Conservation (phyloP, 352 stramenopile species). For the Peronospora destructor region DNA sequence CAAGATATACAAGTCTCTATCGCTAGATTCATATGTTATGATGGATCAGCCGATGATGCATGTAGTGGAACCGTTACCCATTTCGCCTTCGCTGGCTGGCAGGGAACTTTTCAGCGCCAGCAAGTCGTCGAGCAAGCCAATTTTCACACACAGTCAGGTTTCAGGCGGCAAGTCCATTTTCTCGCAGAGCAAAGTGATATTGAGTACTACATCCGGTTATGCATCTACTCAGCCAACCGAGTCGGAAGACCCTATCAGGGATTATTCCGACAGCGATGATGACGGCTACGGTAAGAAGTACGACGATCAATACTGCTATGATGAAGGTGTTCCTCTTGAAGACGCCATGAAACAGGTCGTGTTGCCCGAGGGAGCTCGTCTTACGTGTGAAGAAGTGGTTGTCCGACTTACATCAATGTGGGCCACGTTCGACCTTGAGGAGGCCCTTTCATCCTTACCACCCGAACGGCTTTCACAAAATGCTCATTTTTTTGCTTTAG, state of each 20-base stretch:
- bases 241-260: slow-evolving; percentile 43
- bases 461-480: slow-evolving; percentile 44
- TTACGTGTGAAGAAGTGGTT: slow-evolving; percentile 71
- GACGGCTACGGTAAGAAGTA: slow-evolving; percentile 44
- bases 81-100: slow-evolving; percentile 21
- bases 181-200: slow-evolving; percentile 25
- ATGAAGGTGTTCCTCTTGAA: slow-evolving; percentile 55
- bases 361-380: slow-evolving; percentile 38
- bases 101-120: slow-evolving; percentile 33
- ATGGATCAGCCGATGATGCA: slow-evolving; percentile 35
- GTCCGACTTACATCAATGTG: slow-evolving; percentile 75
- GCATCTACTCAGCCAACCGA: slow-evolving; percentile 45
- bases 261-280: slow-evolving; percentile 36
- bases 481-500: slow-evolving; percentile 35
- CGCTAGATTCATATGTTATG: slow-evolving; percentile 53
- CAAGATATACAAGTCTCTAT: slow-evolving; percentile 73
- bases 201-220: slow-evolving; percentile 34
- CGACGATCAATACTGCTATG: slow-evolving; percentile 56
- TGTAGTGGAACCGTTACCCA: slow-evolving; percentile 24
- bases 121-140: slow-evolving; percentile 33
- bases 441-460: slow-evolving; percentile 43
- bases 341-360: slow-evolving; percentile 80
- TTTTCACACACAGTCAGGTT: slow-evolving; percentile 33
- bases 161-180: slow-evolving; percentile 30
- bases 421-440: slow-evolving; percentile 59